Evolutionary conservation across 2,329 filamentous ascomycete species (phyloP).

Genomic region (Apiospora rasikravindrae): DNA sequence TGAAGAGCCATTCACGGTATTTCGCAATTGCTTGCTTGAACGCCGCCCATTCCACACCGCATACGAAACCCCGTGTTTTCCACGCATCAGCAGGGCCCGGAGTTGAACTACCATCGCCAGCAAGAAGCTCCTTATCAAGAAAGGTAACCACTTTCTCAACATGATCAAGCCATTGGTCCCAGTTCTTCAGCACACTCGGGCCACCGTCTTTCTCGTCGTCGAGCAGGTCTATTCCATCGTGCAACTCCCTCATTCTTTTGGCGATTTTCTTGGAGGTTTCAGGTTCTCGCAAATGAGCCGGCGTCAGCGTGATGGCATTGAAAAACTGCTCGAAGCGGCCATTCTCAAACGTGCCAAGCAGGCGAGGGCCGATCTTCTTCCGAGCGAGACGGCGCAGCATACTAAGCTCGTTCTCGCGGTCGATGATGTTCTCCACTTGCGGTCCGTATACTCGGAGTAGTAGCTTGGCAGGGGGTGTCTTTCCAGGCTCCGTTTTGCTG

Average conservation of each 20-base stretch:
- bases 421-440: conserved; percentile 94
- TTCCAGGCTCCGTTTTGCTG: conserved; percentile 40
- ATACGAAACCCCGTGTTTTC: conserved; percentile 77
- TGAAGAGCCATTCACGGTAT: conserved; percentile 77
- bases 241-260: conserved; percentile 95
- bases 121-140: conserved; percentile 64
- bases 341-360: conserved; percentile 91
- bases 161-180: conserved; percentile 86
- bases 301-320: conserved; percentile 80
- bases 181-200: conserved; percentile 87
- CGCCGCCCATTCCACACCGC: conserved; percentile 79
- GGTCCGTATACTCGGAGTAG: conserved; percentile 92
- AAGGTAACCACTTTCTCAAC: conserved; percentile 64
- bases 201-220: conserved; percentile 78
- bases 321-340: conserved; percentile 96
- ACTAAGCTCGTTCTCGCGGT: conserved; percentile 85
- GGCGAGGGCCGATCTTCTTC: conserved; percentile 89
- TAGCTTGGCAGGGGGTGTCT: conserved; percentile 67
- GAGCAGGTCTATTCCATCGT: conserved; percentile 89
- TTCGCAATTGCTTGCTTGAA: conserved; percentile 78
- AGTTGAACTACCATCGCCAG: conserved; percentile 40
- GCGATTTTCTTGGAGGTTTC: conserved; percentile 92
- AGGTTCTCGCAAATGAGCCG: conserved; percentile 76
- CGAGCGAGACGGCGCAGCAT: conserved; percentile 85
- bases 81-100: conserved; percentile 53